A percentile compares a stretch with the other conserved stretches of the same genome.
Evolutionary conservation across 2,329 filamentous ascomycete genomes (phyloP).

Genomic region (Neurospora crassa): DNA sequence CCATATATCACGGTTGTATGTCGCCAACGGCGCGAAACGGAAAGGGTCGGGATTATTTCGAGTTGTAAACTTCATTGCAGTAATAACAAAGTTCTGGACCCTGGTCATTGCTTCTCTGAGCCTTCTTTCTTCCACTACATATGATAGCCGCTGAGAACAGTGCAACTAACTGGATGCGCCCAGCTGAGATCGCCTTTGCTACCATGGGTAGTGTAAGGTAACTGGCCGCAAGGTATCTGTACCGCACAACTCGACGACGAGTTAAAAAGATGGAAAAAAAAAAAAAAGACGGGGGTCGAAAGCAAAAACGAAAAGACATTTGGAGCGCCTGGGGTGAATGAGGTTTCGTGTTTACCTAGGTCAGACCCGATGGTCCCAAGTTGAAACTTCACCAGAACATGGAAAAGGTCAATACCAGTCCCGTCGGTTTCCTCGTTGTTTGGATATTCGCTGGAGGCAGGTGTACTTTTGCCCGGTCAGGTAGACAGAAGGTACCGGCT

Average conservation of each 20-base stretch:
- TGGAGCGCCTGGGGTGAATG: neutral
- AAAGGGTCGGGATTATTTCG: neutral
- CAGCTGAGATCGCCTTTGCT: neutral
- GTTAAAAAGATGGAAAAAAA: no score
- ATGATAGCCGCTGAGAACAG: neutral
- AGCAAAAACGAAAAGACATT: neutral
- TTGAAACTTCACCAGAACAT: neutral
- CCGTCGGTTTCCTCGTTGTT: neutral
- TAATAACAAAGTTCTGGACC: neutral
- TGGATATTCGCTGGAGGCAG: neutral
- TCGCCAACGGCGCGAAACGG: neutral
- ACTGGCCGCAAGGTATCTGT: neutral
- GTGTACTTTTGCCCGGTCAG: neutral
- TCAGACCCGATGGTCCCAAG: neutral
- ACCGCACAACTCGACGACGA: neutral
- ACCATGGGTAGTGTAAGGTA: neutral
- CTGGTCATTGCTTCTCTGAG: neutral
- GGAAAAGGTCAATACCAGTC: neutral
- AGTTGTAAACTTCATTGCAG: neutral
- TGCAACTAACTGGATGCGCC: neutral
- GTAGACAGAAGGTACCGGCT: neutral
- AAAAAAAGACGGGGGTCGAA: neutral
- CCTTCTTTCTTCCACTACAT: neutral
- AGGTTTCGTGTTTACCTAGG: neutral
- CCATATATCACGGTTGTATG: neutral